These are phyloP conservation scores for Irpex rosettiformis DNA, from an alignment of 1,284 basidiomycete genomes.

Conservation along the genomic window DNA sequence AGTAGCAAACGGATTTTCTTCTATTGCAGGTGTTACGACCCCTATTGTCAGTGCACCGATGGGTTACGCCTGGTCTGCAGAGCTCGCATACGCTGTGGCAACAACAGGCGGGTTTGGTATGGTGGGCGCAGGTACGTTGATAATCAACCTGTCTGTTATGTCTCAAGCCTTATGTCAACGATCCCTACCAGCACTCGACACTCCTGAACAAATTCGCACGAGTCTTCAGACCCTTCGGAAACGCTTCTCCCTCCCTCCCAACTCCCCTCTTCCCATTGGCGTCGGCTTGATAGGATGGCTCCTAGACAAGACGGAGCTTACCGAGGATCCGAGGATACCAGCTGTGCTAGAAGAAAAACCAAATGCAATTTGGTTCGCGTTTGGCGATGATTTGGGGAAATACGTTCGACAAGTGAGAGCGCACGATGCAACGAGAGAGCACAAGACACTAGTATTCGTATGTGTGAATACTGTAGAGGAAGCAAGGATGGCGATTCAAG, in stretches of 20 bases:
- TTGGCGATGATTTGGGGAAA: constrained; percentile 51
- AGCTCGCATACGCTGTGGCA: constrained; percentile 41
- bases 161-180: neutral
- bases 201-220: constrained; percentile 37
- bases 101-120: constrained; percentile 72
- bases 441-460: constrained; percentile 57
- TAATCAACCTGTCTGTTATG: neutral
- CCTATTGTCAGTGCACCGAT: constrained; percentile 17
- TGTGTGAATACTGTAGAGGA: constrained; percentile 58
- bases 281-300: constrained; percentile 70
- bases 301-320: constrained; percentile 29
- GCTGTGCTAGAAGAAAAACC: constrained; percentile 38
- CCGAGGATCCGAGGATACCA: constrained; percentile 43
- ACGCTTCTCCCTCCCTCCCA: constrained; percentile 23
- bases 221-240: constrained; percentile 20
- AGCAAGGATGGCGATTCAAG: constrained; percentile 48
- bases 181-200: constrained; percentile 39
- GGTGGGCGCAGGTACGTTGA: constrained; percentile 48
- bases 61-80: constrained; percentile 14
- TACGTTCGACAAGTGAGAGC: constrained; percentile 60
- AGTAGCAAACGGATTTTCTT: neutral
- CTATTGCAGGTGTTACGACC: constrained; percentile 8
- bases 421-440: constrained; percentile 40
- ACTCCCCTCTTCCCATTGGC: constrained; percentile 47
- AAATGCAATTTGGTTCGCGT: constrained; percentile 67